Conservation (phyloP, 345 rosid genomes). For the Eucalyptus curtisii region DNA sequence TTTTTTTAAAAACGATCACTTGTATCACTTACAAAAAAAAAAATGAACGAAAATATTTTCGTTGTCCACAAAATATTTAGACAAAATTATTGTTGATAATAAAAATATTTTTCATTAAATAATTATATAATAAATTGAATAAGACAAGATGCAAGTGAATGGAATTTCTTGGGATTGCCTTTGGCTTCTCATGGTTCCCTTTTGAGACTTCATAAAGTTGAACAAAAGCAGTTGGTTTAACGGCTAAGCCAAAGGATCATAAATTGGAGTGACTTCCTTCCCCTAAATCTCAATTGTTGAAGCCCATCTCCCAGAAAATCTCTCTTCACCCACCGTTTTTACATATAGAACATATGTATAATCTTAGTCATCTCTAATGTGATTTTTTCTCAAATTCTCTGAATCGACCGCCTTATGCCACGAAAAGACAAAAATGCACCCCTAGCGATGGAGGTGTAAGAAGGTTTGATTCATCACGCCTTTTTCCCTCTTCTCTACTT, state of each 20-base stretch:
- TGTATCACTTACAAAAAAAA: too few species aligned
- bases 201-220: not conserved
- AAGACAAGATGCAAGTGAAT: not conserved
- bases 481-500: not conserved
- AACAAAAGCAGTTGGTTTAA: not conserved
- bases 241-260: not conserved
- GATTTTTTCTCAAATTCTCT: not conserved
- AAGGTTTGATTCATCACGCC: not conserved
- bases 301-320: not conserved
- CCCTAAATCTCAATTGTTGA: not conserved
- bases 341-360: not conserved
- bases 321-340: not conserved
- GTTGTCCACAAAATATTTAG: not conserved
- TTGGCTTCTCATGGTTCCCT: not conserved
- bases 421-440: not conserved
- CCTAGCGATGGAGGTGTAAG: not conserved
- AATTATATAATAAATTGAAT: too few species aligned
- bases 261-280: not conserved
- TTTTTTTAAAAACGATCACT: rapidly evolving
- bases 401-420: not conserved
- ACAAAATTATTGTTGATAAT: too few species aligned
- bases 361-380: not conserved
- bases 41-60: rapidly evolving
- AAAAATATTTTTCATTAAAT: too few species aligned
- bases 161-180: not conserved